A percentile compares a stretch with the other conserved stretches of the same genome.
Evolutionary conservation across 495 filamentous ascomycete genomes (phyloP).

Genomic region (Penicillium malachiteum): DNA sequence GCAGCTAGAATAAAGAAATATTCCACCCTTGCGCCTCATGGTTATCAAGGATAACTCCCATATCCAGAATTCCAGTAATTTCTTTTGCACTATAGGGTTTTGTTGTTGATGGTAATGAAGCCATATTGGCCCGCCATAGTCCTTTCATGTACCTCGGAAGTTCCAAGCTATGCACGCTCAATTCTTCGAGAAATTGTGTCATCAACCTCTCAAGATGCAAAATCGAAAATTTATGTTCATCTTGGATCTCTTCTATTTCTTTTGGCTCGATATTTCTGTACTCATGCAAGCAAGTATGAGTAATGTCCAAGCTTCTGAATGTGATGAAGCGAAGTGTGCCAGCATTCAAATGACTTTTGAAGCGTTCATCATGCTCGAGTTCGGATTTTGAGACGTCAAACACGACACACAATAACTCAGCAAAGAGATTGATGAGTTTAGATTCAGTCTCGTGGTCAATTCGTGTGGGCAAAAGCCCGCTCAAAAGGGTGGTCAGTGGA

Average conservation of each 20-base stretch:
- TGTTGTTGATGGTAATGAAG: conserved; percentile 2
- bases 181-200: conserved; percentile 3
- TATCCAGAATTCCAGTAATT: background rate
- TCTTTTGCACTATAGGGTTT: conserved; percentile 1
- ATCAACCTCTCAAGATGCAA: conserved; percentile 9
- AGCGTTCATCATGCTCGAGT: background rate
- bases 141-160: conserved; percentile 7
- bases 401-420: background rate
- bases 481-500: conserved; percentile 4
- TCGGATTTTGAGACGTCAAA: too few species aligned
- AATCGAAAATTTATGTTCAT: conserved; percentile 4
- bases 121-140: conserved; percentile 4
- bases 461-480: conserved; percentile 3
- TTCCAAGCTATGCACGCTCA: background rate
- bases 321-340: conserved; percentile 11
- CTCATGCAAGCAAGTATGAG: conserved; percentile 11
- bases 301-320: conserved; percentile 5
- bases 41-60: conserved; percentile 9
- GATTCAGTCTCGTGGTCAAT: background rate
- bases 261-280: conserved; percentile 4
- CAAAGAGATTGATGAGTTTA: conserved; percentile 2
- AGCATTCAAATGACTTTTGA: conserved; percentile 3
- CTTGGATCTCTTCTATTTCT: conserved; percentile 13
- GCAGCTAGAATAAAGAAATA: background rate
- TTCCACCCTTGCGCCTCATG: background rate